These are phyloP conservation scores for Carex littledalei DNA, from an alignment of 176 grass and related monocot species.

Conservation along the genomic window DNA sequence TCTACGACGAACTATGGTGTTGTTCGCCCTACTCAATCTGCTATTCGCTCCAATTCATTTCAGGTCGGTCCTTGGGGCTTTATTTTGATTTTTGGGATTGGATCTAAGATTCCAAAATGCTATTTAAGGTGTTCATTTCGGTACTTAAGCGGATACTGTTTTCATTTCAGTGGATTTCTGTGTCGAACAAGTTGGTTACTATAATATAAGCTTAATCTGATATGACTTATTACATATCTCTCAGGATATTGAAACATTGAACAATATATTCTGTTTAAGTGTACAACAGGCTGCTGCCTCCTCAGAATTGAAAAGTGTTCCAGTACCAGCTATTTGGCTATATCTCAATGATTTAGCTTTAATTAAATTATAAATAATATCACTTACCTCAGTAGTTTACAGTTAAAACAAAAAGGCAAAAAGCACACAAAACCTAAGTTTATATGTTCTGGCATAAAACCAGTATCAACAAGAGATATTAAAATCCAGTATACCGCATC, in stretches of 20 bases:
- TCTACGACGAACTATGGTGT: background rate
- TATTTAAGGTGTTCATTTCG: background rate
- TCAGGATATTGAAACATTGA: background rate
- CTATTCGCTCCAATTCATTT: slow-evolving; percentile 26
- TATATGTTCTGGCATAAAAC: background rate
- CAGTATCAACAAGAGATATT: background rate
- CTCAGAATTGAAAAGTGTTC: background rate
- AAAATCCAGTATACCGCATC: background rate
- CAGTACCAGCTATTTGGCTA: background rate
- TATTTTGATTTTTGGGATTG: background rate
- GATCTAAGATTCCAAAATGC: background rate
- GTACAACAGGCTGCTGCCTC: background rate
- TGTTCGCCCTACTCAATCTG: background rate
- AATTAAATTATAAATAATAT: background rate
- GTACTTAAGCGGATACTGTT: background rate
- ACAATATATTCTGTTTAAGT: background rate
- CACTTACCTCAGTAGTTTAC: background rate
- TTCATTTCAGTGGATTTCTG: background rate
- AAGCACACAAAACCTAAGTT: background rate
- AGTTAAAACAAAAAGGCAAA: no score
- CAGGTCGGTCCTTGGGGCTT: slow-evolving; percentile 20
- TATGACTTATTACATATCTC: background rate
- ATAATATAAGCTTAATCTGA: background rate
- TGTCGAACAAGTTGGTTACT: background rate
- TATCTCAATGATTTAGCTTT: background rate